phyloP scores from a whole-genome alignment of 1,284 basidiomycete species.

The Leccinum subspadiceum region DNA sequence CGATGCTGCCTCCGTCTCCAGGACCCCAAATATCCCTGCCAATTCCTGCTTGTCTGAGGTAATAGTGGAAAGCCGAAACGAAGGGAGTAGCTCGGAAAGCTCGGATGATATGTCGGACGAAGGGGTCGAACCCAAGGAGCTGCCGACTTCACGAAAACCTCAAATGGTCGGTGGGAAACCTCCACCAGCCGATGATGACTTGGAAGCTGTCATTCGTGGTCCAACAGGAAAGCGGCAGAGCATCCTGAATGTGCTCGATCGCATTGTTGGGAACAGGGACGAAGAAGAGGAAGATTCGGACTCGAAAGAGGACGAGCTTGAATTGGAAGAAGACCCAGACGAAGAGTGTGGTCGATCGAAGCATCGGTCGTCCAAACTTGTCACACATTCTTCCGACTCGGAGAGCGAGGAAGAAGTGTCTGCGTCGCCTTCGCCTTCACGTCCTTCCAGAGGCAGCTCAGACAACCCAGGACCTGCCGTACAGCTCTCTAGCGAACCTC shows the following conservation, averaged over 20 bases:
- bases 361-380: conserved; percentile 6
- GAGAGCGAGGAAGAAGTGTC: conserved; percentile 23
- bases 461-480: neutral
- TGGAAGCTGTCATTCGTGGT: conserved; percentile 50
- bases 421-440: conserved; percentile 9
- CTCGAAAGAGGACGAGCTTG: conserved; percentile 33
- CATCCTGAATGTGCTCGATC: conserved; percentile 19
- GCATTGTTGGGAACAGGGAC: conserved; percentile 9
- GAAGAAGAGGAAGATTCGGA: conserved; percentile 19
- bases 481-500: neutral
- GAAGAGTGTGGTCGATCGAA: conserved; percentile 8
- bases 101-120: conserved; percentile 23
- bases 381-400: conserved; percentile 20
- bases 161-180: conserved; percentile 6
- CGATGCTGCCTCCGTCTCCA: neutral
- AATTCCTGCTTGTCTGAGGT: conserved; percentile 32
- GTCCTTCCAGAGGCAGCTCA: neutral
- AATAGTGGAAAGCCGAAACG: conserved; percentile 30
- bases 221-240: conserved; percentile 32
- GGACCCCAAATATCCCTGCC: conserved; percentile 20
- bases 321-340: conserved; percentile 32
- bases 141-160: conserved; percentile 1
- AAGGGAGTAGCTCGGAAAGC: conserved; percentile 36
- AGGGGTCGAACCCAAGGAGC: conserved; percentile 5
- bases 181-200: conserved; percentile 33